Evolutionary conservation across 2,329 filamentous ascomycete genomes (phyloP).

Genomic region (Seiridium cupressi): DNA sequence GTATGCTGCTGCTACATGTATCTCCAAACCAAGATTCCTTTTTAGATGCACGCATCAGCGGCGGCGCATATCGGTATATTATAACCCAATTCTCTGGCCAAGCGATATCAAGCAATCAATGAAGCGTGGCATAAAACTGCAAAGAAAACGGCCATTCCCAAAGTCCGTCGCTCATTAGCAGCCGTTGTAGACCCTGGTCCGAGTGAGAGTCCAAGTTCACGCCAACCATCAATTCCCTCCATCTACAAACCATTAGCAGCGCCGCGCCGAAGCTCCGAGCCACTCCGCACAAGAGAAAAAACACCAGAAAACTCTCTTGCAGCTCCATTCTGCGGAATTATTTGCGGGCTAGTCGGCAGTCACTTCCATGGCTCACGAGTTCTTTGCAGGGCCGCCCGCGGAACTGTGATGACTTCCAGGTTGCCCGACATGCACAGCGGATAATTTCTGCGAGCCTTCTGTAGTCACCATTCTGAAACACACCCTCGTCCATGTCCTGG

Average conservation of each 20-base stretch:
- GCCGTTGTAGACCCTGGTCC: too few species aligned
- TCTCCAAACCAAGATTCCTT: too few species aligned
- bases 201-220: too few species aligned
- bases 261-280: background rate
- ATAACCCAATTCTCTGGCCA: too few species aligned
- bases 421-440: background rate
- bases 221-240: too few species aligned
- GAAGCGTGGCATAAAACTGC: too few species aligned
- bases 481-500: conserved; percentile 1
- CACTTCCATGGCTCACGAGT: background rate
- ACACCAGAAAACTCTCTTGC: background rate
- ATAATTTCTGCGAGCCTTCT: background rate
- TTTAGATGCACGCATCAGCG: too few species aligned
- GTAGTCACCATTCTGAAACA: conserved; percentile 5
- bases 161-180: too few species aligned
- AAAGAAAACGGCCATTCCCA: too few species aligned
- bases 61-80: too few species aligned
- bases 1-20: too few species aligned
- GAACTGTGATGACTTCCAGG: background rate
- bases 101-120: too few species aligned
- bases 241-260: background rate
- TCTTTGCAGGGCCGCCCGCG: background rate
- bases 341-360: background rate
- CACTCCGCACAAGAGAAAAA: background rate
- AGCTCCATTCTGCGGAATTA: background rate